Base-by-base conservation (phyloP, 345 rosid species). In the Brassica nigra region DNA sequence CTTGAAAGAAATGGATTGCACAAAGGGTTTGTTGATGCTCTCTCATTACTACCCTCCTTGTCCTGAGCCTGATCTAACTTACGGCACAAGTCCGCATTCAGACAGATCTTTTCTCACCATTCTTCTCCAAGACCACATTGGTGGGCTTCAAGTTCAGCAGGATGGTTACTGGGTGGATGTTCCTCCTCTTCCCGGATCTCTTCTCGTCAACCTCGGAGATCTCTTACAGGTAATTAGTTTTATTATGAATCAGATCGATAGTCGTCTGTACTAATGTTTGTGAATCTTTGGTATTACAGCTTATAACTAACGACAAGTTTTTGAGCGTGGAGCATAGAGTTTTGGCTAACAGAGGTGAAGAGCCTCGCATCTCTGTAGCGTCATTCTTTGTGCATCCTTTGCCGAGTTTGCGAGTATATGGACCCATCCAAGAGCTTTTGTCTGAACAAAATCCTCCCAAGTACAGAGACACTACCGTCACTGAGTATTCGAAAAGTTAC, bases 31-130 rank as follows among this genome's bases (percentile, higher is more conserved):
- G 0, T 6, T 6, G 9, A 28, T 83, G 39, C 42, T 90, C 7
- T 67, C 84, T 62, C 91, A 87, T 75, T 90, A 87, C 76, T 89
- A 86, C 68, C 92, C 89, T 0, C 73, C 85, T 0, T 90, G 90
- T 34, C 95, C 89, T 4, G 68, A 82, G 77, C 92, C 91, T 2
- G 88, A 85, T 28, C 54, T 80, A 44, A 83, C 92, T 2, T 9
- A 85, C n/a, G 91, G 92, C 55, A 63, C 85, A 47, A 77, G 74
- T 74, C 76, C 62, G 55, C 92, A 86, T 44, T 33, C 88, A 4
- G 91, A 86, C 70, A 64, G 47, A 9, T 83, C 80, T 71, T 89
- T 89, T 83, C 76, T 90, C 33, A 81, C 89, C 0, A 84, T 90
- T 47, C 91, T 89, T 77, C 80, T 89, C 15, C 92, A 86, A 68